Percentiles rank a stretch among this genome's conserved stretches.
phyloP scores from a whole-genome alignment of 2,329 filamentous ascomycete genomes.

The Volutella citrinella region DNA sequence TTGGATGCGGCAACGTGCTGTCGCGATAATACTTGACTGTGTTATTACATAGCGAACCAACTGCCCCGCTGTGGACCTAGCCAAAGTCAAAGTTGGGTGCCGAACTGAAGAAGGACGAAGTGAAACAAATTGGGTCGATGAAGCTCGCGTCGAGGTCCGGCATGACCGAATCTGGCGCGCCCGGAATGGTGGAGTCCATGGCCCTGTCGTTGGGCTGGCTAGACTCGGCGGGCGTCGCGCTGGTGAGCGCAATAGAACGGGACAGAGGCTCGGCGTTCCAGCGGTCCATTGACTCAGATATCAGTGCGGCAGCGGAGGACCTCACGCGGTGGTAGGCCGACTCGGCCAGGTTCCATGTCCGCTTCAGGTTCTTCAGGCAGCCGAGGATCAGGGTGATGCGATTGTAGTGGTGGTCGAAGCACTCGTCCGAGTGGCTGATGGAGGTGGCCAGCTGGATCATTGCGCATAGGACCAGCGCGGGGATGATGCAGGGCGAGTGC shows the following conservation, averaged over 20 bases:
- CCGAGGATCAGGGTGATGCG: conserved; percentile 14
- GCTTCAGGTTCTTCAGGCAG: conserved; percentile 14
- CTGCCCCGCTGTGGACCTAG: too few species aligned
- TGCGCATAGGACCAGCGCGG: conserved; percentile 13
- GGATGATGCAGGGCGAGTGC: conserved; percentile 18
- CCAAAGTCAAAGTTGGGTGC: too few species aligned
- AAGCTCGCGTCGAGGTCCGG: conserved; percentile 2
- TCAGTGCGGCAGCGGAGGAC: conserved; percentile 12
- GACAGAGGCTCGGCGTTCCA: conserved; percentile 20
- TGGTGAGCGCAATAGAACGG: conserved; percentile 6
- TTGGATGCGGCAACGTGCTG: too few species aligned
- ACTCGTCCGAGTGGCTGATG: conserved; percentile 16
- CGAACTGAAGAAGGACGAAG: conserved; percentile 1
- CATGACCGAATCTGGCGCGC: not conserved
- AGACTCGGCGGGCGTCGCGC: conserved; percentile 1
- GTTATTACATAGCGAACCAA: too few species aligned
- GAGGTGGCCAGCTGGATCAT: conserved; percentile 20
- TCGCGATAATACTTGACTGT: too few species aligned
- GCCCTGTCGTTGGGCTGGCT: not conserved
- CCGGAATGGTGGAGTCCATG: not conserved
- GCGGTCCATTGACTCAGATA: conserved; percentile 19
- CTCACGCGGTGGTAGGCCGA: conserved; percentile 16
- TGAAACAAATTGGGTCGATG: conserved; percentile 3
- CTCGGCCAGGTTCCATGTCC: conserved; percentile 17
- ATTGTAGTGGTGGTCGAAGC: conserved; percentile 21